Base-by-base conservation (phyloP, 1,139 yeast genomes). In the Geotrichum klebahnii region DNA sequence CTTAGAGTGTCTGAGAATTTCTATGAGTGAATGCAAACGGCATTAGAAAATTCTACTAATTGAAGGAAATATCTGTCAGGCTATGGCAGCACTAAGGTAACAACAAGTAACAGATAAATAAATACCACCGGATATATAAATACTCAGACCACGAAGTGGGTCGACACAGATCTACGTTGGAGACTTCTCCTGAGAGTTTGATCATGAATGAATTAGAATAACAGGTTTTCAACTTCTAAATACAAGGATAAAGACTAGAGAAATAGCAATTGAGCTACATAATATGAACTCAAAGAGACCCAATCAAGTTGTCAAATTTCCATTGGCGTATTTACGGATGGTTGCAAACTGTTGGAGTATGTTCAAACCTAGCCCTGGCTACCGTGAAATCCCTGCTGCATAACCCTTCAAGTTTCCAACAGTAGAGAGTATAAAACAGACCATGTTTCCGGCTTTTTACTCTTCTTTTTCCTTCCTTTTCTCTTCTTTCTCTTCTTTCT, bases 301-400 rank as follows among this genome's bases (percentile, higher is more conserved):
- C n/a, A n/a, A n/a, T n/a, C n/a, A n/a, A n/a, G n/a, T n/a, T n/a
- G n/a, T n/a, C n/a, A n/a, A n/a, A n/a, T n/a, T n/a, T n/a, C n/a
- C n/a, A n/a, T n/a, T n/a, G n/a, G n/a, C n/a, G n/a, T n/a, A n/a
- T n/a, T n/a, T n/a, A n/a, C n/a, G n/a, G n/a, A n/a, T n/a, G n/a
- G n/a, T n/a, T n/a, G n/a, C n/a, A n/a, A n/a, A n/a, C n/a, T n/a
- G n/a, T n/a, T 31, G 34, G 16, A 31, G 34, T n/a, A 20, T 36
- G 40, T 22, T 17, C 12, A 26, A 26, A 26, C 43, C 43, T 39
- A 39, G 20, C 43, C 43, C 43, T 12, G 14, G 16, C 16, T 24
- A 20, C 14, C 5, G 20, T 26, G 38, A 16, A 24, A 14, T 20
- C 34, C 20, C 34, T 24, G 39, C 26, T 19, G n/a, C n/a, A n/a